Evolutionary conservation across 2,329 filamentous ascomycete species (phyloP).

Genomic region (Akanthomyces lecanii): DNA sequence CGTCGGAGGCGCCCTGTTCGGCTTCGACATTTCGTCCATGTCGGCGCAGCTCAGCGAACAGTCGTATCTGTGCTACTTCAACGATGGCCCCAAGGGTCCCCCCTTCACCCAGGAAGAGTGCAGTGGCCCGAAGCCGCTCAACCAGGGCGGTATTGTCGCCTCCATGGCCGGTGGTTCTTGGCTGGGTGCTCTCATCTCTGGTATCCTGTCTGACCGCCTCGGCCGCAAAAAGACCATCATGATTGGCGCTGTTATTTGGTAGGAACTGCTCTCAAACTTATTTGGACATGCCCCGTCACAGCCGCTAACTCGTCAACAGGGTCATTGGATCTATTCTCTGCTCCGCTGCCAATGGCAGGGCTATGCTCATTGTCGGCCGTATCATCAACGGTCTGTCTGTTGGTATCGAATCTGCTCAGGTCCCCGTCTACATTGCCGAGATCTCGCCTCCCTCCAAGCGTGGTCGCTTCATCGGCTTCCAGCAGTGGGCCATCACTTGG

Average conservation of each 20-base stretch:
- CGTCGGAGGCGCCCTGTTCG: constrained; percentile 42
- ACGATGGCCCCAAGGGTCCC: constrained; percentile 31
- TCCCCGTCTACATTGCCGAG: constrained; percentile 67
- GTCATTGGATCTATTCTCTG: constrained; percentile 44
- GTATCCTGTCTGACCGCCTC: constrained; percentile 45
- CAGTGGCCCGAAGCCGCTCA: constrained; percentile 35
- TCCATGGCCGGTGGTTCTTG: constrained; percentile 50
- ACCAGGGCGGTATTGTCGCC: constrained; percentile 50
- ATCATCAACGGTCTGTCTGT: constrained; percentile 64
- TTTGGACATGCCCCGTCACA: no score
- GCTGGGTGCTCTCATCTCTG: constrained; percentile 45
- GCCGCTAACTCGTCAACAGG: constrained; percentile 28
- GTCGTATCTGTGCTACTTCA: constrained; percentile 37
- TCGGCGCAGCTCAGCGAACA: constrained; percentile 40
- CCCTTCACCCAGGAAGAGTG: constrained; percentile 29
- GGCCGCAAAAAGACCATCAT: constrained; percentile 50
- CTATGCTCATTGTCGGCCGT: constrained; percentile 50
- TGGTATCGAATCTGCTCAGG: constrained; percentile 62
- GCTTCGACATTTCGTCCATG: constrained; percentile 56
- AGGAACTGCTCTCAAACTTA: constrained; percentile 22
- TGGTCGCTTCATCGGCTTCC: constrained; percentile 64
- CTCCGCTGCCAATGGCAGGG: constrained; percentile 43
- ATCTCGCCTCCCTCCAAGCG: constrained; percentile 53
- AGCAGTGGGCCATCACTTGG: constrained; percentile 72
- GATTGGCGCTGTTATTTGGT: constrained; percentile 48